Evolutionary conservation across 1,284 basidiomycete genomes (phyloP).

Genomic region (Moesziomyces antarcticus): DNA sequence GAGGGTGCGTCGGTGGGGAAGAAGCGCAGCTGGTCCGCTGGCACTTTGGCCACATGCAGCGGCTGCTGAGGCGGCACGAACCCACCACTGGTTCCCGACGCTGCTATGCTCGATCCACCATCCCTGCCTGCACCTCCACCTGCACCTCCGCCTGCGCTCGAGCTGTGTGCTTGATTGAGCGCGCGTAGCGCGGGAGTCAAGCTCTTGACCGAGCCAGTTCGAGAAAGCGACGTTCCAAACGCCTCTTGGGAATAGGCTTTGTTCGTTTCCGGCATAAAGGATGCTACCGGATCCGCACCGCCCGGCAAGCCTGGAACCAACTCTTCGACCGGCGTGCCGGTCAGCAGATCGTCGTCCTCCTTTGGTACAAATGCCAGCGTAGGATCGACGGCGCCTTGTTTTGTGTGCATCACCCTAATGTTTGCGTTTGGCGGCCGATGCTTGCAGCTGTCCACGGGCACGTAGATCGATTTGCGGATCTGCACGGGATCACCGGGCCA

Average conservation of each 20-base stretch:
- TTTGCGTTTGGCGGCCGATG: conserved; percentile 53
- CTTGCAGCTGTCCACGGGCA: conserved; percentile 62
- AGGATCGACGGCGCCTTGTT: conserved; percentile 16
- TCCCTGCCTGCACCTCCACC: conserved; percentile 21
- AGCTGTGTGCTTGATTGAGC: conserved; percentile 14
- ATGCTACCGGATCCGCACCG: conserved; percentile 22
- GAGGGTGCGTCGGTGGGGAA: conserved; percentile 37
- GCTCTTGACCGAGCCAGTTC: conserved; percentile 25
- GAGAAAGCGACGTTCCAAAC: conserved; percentile 19
- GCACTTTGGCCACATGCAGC: conserved; percentile 38
- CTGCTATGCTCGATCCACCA: conserved; percentile 27
- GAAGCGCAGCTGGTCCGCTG: conserved; percentile 45
- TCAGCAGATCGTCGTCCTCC: conserved; percentile 35
- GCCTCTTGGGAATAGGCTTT: conserved; percentile 31
- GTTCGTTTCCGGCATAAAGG: conserved; percentile 53
- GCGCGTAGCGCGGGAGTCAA: conserved; percentile 27
- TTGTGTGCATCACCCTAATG: conserved; percentile 30
- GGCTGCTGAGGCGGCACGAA: conserved; percentile 40
- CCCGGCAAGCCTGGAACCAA: not conserved
- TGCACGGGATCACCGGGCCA: conserved; percentile 65
- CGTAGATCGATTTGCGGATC: conserved; percentile 61
- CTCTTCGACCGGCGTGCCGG: conserved; percentile 22
- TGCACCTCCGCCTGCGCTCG: not conserved
- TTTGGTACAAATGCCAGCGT: conserved; percentile 40
- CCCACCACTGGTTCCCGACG: conserved; percentile 37